Conservation (phyloP, 345 rosid genomes). For the Jatropha curcas region DNA sequence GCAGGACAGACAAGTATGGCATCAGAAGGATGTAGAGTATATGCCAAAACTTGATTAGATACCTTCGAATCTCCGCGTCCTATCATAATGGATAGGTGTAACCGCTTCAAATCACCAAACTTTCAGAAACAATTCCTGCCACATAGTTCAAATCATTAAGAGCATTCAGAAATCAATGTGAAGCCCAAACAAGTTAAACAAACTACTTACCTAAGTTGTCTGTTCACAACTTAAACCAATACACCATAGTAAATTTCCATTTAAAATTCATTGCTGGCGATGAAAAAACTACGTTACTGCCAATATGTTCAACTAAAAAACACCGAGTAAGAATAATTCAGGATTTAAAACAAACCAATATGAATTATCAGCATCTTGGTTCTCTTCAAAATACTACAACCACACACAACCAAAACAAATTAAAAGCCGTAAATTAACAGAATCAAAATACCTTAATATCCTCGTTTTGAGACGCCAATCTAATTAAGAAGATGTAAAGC, state of each 20-base stretch:
- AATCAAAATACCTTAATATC: slow-evolving; percentile 66
- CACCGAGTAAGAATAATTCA: not conserved
- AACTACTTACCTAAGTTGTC: too few species aligned
- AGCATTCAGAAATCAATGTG: not conserved
- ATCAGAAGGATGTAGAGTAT: slow-evolving; percentile 34
- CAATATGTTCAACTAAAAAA: not conserved
- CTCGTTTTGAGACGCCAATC: slow-evolving; percentile 93
- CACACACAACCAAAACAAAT: not conserved
- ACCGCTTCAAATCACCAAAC: slow-evolving; percentile 94
- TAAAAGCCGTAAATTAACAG: too few species aligned
- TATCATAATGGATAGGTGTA: slow-evolving; percentile 77
- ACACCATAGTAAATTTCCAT: too few species aligned
- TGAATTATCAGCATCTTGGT: not conserved
- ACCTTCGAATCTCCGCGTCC: slow-evolving; percentile 99
- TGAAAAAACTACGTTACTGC: too few species aligned
- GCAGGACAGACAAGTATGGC: slow-evolving; percentile 35
- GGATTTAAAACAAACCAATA: not conserved
- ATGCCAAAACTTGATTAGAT: slow-evolving; percentile 44
- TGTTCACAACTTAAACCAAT: too few species aligned
- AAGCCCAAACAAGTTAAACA: too few species aligned
- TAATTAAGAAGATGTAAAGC: slow-evolving; percentile 85
- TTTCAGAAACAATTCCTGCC: slow-evolving; percentile 82
- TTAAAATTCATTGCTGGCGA: too few species aligned
- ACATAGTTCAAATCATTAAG: not conserved
- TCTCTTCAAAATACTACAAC: too few species aligned